Evolutionary conservation across 164 flowering plant genomes (phyloP).

Genomic region (Euptelea pleiosperma): DNA sequence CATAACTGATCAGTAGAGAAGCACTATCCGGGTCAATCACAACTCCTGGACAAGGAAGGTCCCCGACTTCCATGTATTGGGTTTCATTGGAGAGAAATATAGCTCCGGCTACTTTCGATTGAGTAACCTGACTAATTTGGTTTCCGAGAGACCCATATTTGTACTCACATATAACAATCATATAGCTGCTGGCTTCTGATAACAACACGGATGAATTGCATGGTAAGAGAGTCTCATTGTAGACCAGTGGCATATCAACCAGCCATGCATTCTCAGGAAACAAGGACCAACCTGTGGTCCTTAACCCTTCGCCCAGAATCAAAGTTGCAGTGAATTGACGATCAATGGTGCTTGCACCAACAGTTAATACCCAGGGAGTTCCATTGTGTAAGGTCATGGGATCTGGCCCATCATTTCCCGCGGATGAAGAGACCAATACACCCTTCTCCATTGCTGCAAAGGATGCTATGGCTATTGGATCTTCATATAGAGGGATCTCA

Average conservation of each 20-base stretch:
- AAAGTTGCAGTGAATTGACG: conserved; percentile 28
- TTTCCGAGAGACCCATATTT: conserved; percentile 2
- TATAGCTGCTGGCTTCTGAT: background rate
- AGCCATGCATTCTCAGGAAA: conserved; percentile 19
- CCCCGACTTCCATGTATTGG: conserved; percentile 12
- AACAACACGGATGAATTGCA: conserved; percentile 5
- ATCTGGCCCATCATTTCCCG: conserved; percentile 63
- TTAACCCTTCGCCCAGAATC: conserved; percentile 26
- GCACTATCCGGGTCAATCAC: conserved; percentile 22
- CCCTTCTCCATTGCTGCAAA: conserved; percentile 57
- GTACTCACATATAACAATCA: conserved; percentile 1
- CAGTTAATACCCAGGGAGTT: conserved; percentile 59
- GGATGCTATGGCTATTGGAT: conserved; percentile 59
- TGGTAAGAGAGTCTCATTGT: background rate
- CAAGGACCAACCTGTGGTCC: conserved; percentile 32
- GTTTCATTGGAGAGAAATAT: conserved; percentile 36
- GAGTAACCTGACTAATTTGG: conserved; percentile 18
- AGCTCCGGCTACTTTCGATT: conserved; percentile 29
- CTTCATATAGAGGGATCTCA: conserved; percentile 32
- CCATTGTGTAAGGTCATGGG: conserved; percentile 41
- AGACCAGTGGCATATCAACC: background rate
- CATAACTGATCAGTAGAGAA: conserved; percentile 22
- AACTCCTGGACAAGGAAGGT: conserved; percentile 28
- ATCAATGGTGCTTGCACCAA: conserved; percentile 62
- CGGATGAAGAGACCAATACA: conserved; percentile 53